Evolutionary conservation across 2,329 filamentous ascomycete genomes (phyloP).

Genomic region (Anthostomella pinea): DNA sequence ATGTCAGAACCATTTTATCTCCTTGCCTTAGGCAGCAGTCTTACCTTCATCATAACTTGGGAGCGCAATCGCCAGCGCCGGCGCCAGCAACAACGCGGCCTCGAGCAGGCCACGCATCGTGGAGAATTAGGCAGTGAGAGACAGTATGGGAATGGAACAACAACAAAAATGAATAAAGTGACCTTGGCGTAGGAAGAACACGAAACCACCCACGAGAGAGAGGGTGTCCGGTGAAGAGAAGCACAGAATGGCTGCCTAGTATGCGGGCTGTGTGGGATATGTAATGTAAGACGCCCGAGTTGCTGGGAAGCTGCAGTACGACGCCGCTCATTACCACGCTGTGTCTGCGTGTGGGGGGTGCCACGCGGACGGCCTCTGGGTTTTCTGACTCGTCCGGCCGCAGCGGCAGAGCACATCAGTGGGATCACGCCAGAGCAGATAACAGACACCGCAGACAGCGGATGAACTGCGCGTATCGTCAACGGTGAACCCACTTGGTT

Average conservation of each 20-base stretch:
- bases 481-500: not conserved
- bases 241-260: slow-evolving; percentile 19
- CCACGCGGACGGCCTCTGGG: no score
- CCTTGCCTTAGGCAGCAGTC: slow-evolving; percentile 14
- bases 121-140: slow-evolving; percentile 21
- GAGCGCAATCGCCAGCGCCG: slow-evolving; percentile 33
- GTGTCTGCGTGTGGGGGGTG: not conserved
- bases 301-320: not conserved
- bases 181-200: slow-evolving; percentile 12
- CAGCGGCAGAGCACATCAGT: no score
- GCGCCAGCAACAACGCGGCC: slow-evolving; percentile 35
- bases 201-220: not conserved
- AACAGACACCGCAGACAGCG: no score
- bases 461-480: no score
- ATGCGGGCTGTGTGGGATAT: slow-evolving; percentile 19
- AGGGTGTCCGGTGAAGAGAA: not conserved
- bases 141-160: slow-evolving; percentile 1
- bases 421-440: no score
- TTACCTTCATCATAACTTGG: slow-evolving; percentile 19
- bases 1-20: slow-evolving; percentile 13
- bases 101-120: slow-evolving; percentile 35
- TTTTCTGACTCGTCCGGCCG: no score
- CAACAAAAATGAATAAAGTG: slow-evolving; percentile 6
- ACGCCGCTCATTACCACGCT: no score
- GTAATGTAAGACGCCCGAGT: slow-evolving; percentile 6